Evolutionary conservation across 306 rosid species (phyloP).

Genomic region (Canavalia ensiformis): DNA sequence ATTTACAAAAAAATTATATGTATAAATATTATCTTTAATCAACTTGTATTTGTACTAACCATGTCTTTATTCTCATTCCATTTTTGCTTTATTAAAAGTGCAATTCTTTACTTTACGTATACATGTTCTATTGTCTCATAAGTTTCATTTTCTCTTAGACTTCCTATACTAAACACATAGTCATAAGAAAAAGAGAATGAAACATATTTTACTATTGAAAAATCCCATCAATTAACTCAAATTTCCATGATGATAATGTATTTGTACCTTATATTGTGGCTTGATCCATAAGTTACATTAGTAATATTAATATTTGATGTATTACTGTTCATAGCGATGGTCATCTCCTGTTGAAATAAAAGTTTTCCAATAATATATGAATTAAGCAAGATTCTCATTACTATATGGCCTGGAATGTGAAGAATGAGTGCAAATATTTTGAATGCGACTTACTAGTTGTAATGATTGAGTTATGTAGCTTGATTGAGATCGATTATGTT

Average conservation of each 20-base stretch:
- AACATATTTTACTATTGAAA: neutral
- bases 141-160: constrained; percentile 35
- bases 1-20: neutral
- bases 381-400: neutral
- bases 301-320: constrained; percentile 36
- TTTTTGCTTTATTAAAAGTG: constrained; percentile 33
- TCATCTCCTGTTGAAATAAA: constrained; percentile 44
- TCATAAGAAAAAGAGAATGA: constrained; percentile 1
- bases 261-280: constrained; percentile 52
- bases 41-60: constrained; percentile 26
- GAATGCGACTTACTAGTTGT: constrained; percentile 45
- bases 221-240: neutral
- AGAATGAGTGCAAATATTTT: neutral
- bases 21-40: neutral
- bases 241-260: neutral
- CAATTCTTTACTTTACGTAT: constrained; percentile 10
- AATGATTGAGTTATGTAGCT: constrained; percentile 25
- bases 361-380: neutral
- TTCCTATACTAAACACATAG: constrained; percentile 42
- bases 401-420: neutral
- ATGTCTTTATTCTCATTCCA: constrained; percentile 49
- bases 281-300: constrained; percentile 48
- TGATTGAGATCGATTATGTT: constrained; percentile 29
- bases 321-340: constrained; percentile 39
- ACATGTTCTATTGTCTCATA: constrained; percentile 12